phyloP scores from a whole-genome alignment of 305 asterid genomes.

The Euphrasia arctica region DNA sequence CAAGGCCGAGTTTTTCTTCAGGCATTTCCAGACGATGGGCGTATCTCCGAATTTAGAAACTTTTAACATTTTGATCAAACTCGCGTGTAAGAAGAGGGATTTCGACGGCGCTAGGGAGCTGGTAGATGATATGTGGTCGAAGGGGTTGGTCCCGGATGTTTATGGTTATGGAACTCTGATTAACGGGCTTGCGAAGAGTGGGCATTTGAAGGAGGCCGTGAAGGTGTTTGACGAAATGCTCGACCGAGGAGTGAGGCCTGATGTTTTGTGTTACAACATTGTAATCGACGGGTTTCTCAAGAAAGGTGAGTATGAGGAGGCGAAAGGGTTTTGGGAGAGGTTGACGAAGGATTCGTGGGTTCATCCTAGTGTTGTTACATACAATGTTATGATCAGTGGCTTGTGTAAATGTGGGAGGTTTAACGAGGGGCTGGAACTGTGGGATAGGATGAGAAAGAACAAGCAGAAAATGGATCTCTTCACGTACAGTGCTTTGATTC shows the following conservation, averaged over 20 bases:
- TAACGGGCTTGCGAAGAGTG: conserved; percentile 56
- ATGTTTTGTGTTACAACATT: conserved; percentile 71
- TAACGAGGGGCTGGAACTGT: conserved; percentile 53
- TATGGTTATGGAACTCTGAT: conserved; percentile 74
- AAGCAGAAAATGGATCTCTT: conserved; percentile 60
- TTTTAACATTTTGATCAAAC: conserved; percentile 60
- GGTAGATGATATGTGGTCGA: conserved; percentile 46
- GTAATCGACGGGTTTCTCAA: conserved; percentile 66
- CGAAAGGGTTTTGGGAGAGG: conserved; percentile 63
- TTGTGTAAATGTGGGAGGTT: conserved; percentile 73
- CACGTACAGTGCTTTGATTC: conserved; percentile 67
- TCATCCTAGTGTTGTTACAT: conserved; percentile 67
- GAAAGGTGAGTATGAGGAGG: conserved; percentile 52
- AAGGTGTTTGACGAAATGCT: conserved; percentile 84
- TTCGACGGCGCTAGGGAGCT: conserved; percentile 50
- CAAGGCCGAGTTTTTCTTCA: conserved; percentile 65
- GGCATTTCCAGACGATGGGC: conserved; percentile 59
- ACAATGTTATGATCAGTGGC: conserved; percentile 82
- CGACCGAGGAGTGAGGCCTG: conserved; percentile 63
- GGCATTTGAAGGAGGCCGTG: conserved; percentile 46
- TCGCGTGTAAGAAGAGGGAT: conserved; percentile 53
- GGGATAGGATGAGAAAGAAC: conserved; percentile 72
- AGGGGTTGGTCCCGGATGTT: conserved; percentile 55
- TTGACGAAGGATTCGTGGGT: conserved; percentile 45
- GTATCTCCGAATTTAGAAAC: conserved; percentile 64